Percentiles rank a stretch among this genome's conserved stretches.
Conservation (phyloP, 2,329 filamentous ascomycete genomes). For the Trichoderma hamatum region DNA sequence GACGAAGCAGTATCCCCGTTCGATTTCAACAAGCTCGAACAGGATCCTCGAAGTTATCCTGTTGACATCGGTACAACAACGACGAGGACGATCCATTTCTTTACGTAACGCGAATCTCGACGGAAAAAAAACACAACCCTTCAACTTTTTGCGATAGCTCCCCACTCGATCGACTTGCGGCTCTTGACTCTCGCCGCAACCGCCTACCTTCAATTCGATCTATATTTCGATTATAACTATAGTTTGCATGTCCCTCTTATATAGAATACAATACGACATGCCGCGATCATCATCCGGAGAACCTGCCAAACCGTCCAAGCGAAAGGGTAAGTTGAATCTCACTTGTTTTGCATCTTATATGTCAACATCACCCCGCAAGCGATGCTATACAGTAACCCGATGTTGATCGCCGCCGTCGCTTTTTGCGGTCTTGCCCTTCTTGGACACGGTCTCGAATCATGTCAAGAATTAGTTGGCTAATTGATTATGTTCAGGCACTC, state of each 20-base stretch:
- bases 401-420: neutral
- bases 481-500: slow-evolving; percentile 51
- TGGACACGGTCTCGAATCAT: neutral
- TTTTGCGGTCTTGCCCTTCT: neutral
- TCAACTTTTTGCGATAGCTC: slow-evolving; percentile 18
- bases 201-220: neutral
- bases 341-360: neutral
- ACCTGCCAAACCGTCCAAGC: slow-evolving; percentile 48
- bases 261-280: slow-evolving; percentile 36
- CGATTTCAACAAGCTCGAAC: neutral
- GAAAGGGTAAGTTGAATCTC: slow-evolving; percentile 47
- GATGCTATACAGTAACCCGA: neutral
- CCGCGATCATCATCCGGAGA: slow-evolving; percentile 49
- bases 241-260: slow-evolving; percentile 16
- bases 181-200: slow-evolving; percentile 7
- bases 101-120: slow-evolving; percentile 10
- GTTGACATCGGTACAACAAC: slow-evolving; percentile 9
- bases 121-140: neutral
- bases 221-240: neutral
- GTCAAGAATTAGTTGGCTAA: slow-evolving; percentile 1
- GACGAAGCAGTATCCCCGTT: neutral
- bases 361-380: neutral
- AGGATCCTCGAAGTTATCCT: neutral
- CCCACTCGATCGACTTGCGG: slow-evolving; percentile 10
- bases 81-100: slow-evolving; percentile 4